A percentile compares a stretch with the other conserved stretches of the same genome.
Conservation (phyloP, 108 stramenopile species). For the Aurantiochytrium sp. region DNA sequence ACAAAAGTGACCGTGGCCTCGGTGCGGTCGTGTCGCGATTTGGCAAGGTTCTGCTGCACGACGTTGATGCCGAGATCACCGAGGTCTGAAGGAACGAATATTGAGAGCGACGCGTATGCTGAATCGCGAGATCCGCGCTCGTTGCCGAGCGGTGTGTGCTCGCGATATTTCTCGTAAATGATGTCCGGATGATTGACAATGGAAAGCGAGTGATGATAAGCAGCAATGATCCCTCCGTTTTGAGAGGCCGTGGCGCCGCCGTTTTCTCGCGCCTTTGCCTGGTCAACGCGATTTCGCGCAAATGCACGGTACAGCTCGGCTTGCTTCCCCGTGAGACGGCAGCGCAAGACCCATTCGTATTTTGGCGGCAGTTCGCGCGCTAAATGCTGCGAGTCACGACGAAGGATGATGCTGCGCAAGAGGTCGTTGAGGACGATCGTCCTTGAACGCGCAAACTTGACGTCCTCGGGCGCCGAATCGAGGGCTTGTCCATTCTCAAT, state of each 20-base stretch:
- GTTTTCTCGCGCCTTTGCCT: not conserved
- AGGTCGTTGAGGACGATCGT: not conserved
- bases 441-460: not conserved
- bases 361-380: not conserved
- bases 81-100: too few species aligned
- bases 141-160: not conserved
- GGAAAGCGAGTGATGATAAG: constrained; percentile 1
- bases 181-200: constrained; percentile 25
- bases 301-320: constrained; percentile 14
- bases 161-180: not conserved
- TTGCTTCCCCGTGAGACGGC: not conserved
- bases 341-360: constrained; percentile 5
- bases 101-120: not conserved
- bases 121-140: not conserved
- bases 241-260: not conserved
- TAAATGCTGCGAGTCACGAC: not conserved
- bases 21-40: not conserved
- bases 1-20: too few species aligned
- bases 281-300: not conserved
- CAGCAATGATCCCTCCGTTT: not conserved
- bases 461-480: not conserved
- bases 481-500: not conserved
- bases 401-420: not conserved
- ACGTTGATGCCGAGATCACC: not conserved
- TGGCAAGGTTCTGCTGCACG: not conserved